These are phyloP conservation scores for Solanum boliviense DNA, from an alignment of 257 asterid genomes.

Conservation along the genomic window DNA sequence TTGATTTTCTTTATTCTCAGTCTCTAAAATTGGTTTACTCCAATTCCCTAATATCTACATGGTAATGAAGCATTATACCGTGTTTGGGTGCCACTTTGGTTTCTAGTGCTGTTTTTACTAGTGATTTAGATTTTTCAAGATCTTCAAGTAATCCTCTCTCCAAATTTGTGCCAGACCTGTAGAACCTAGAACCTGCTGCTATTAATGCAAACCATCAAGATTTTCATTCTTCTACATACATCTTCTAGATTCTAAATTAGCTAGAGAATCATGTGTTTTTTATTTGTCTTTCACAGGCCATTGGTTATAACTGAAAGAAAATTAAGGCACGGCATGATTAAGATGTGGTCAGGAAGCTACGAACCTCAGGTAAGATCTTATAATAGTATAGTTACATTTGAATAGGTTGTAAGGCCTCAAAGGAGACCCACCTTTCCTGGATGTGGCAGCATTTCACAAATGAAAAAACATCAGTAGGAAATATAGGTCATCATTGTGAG, in stretches of 20 bases:
- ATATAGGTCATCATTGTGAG: neutral
- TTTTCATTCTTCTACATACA: neutral
- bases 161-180: neutral
- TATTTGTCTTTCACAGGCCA: constrained; percentile 34
- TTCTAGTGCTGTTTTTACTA: neutral
- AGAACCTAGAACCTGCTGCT: neutral
- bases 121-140: neutral
- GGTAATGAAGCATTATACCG: neutral
- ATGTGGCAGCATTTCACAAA: neutral
- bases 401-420: neutral
- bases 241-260: neutral
- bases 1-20: neutral
- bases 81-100: neutral
- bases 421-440: neutral
- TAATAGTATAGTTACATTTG: neutral
- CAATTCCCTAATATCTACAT: neutral
- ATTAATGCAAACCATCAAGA: neutral
- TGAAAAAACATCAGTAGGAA: neutral
- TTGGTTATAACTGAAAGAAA: constrained; percentile 17
- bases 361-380: constrained; percentile 10
- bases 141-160: neutral
- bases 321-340: constrained; percentile 1
- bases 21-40: neutral
- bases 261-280: neutral
- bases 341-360: neutral